Base-by-base conservation (phyloP, 148 eudicot species). In the Persicaria maculosa region DNA sequence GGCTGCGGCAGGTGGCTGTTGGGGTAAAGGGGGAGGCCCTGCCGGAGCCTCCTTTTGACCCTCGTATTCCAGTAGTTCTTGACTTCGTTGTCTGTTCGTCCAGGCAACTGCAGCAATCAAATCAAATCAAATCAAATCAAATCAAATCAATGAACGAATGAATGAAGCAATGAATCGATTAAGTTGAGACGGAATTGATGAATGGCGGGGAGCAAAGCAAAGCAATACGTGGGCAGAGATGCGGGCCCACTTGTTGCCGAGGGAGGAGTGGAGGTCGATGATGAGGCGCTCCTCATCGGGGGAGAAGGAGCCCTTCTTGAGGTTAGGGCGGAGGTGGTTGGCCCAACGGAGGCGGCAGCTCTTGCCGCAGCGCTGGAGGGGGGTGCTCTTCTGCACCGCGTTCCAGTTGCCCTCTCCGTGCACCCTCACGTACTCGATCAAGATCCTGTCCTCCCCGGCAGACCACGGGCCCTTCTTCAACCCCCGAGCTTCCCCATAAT, bases 371-470 rank as follows among this genome's bases (percentile, higher is more conserved):
- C 98, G 75, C 80, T 77, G 76, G 22, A 93, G 72, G 9, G 88
- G 83, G 0, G 89, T 88, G 74, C 87, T 90, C 68, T 84, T 83
- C 80, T 91, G 93, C 12, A 93, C 93, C 0, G 90, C 91, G 58
- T 93, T 93, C 98, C 98, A 93, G 65, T 93, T 93, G 15, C 98
- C 98, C 74, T 91, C 96, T 0, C 98, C 98, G n/a, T 93, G 84
- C 69, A 81, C 87, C 73, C 75, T 84, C 67, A 93, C 98, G 61
- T 93, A 91, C 25, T 93, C 97, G 10, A 86, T 48, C 80, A 93
- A 68, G 47, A 93, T 86, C 70, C 83, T 84, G 54, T 93, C 98
- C 74, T 93, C 98, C 0, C 84, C 74, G 0, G 93, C 79, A 4
- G 95, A 88, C 98, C 98, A 93, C 3, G 97, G 97, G 59, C 97